Base-by-base conservation (phyloP, 192 early-diverging fungal genomes). In the Dispira simplex region DNA sequence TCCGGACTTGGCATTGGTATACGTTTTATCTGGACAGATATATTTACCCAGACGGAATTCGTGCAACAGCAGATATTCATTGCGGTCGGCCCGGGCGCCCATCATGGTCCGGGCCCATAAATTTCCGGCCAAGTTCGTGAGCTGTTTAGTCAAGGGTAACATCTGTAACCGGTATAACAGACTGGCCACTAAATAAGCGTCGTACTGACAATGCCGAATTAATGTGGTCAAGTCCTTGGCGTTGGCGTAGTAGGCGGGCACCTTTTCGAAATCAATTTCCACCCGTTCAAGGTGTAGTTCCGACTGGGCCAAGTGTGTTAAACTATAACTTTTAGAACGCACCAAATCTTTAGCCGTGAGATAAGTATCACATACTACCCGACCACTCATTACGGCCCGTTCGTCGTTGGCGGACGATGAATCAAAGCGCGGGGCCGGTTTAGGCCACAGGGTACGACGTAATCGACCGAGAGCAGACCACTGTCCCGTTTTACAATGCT, bases 291-390 rank as follows among this genome's bases (percentile, higher is more conserved):
- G 83, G 23, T 79, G 75, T 20, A 99, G 81, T 66, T 93, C 85
- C 27, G 83, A 79, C 8, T 71, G 64, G 0, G 92, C 85, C 27
- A 99, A 75, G 44, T 85, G 74, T 0, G 86, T 88, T 63, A 99
- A 72, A 46, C 81, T 75, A 73, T 92, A 96, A 27, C 81, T 85
- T 68, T 95, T 95, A 23, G 90, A 85, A 51, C 82, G 77, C 20
- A 98, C 77, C 45, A 90, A 75, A 53, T 98, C 92, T 69, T 93
- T 92, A 51, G 89, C 83, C 5, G 85, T 82, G 63, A 89, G 63
- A 65, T 92, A 97, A 0, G 94, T 98, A 69, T 99, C 97, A 65
- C 92, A 95, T 26, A 97, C 72, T 2, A 99, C 71, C 57, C 97
- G 79, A 18, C 97, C 97, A 51, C 81, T 79, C 51, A 90, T 80